Conservation (phyloP, 768 basidiomycete species). For the Chiua virens region DNA sequence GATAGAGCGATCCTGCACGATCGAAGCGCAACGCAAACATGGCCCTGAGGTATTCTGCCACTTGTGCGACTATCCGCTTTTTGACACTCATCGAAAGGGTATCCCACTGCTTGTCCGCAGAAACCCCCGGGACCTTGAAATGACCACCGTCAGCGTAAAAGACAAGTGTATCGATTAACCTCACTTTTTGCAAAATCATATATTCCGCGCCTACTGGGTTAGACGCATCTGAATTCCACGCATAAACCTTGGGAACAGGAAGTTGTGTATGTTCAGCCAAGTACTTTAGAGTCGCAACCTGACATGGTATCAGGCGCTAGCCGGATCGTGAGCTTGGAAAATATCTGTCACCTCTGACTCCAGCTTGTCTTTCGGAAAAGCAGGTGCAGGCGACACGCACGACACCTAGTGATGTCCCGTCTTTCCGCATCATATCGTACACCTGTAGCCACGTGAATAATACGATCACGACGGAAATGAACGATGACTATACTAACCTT, state of each 20-base stretch:
- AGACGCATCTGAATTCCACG: not conserved
- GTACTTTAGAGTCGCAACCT: not conserved
- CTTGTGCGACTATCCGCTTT: not conserved
- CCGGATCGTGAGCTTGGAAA: too few species aligned
- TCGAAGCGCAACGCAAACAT: not conserved
- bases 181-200: not conserved
- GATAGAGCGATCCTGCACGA: not conserved
- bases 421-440: not conserved
- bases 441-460: not conserved
- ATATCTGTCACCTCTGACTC: not conserved
- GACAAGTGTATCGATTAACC: not conserved
- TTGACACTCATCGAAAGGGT: not conserved
- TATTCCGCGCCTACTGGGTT: slow-evolving; percentile 1
- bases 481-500: not conserved
- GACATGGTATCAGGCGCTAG: not conserved
- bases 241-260: not conserved
- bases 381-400: slow-evolving; percentile 1
- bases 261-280: not conserved
- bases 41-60: not conserved
- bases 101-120: not conserved
- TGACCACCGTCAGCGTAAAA: not conserved
- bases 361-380: slow-evolving; percentile 3
- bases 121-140: not conserved
- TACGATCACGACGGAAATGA: not conserved
- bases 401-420: not conserved